A percentile compares a stretch with the other conserved stretches of the same genome.
Evolutionary conservation across 2,329 filamentous ascomycete genomes (phyloP).

Genomic region (Botrytis cinerea): DNA sequence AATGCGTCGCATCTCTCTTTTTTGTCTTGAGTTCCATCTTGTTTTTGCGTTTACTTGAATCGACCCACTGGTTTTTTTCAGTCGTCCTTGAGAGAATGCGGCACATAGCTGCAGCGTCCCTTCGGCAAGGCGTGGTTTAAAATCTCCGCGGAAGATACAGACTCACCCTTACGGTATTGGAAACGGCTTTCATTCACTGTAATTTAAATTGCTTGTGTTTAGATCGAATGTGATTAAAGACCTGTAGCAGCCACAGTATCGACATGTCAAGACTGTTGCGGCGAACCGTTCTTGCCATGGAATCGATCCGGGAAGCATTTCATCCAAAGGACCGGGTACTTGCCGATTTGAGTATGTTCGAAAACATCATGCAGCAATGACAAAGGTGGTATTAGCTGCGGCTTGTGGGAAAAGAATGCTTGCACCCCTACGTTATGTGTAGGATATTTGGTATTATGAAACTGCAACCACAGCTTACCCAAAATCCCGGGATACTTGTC

Average conservation of each 20-base stretch:
- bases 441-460: background rate
- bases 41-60: background rate
- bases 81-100: background rate
- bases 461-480: background rate
- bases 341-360: background rate
- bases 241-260: background rate
- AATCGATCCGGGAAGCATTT: background rate
- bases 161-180: background rate
- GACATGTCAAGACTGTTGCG: background rate
- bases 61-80: background rate
- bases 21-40: background rate
- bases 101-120: background rate
- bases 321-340: background rate
- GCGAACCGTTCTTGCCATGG: background rate
- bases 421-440: background rate
- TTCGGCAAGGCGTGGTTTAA: background rate
- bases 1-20: background rate
- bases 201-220: background rate
- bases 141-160: background rate
- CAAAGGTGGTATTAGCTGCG: background rate
- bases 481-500: background rate
- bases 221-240: background rate
- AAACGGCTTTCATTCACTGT: background rate
- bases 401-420: no score
- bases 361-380: background rate